These are phyloP conservation scores for Akanthomyces muscarius DNA, from an alignment of 2,329 filamentous ascomycete genomes.

Conservation along the genomic window DNA sequence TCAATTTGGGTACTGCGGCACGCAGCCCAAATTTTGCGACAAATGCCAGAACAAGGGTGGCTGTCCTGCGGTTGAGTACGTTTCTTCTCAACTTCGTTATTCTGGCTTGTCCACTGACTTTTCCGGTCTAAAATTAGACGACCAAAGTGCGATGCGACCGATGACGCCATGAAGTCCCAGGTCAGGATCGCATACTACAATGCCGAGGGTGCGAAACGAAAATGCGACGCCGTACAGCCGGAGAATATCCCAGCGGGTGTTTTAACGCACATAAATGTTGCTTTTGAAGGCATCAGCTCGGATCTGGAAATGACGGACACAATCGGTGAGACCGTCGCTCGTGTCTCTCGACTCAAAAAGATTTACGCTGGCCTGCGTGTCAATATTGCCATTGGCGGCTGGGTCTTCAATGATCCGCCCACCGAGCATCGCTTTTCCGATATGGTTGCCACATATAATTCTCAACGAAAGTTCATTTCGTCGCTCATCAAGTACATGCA, in stretches of 20 bases:
- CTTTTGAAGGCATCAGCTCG: constrained; percentile 11
- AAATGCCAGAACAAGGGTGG: constrained; percentile 21
- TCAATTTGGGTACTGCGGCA: constrained; percentile 17
- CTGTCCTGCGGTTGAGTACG: not conserved
- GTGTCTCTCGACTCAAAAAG: constrained; percentile 5
- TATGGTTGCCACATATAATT: not conserved
- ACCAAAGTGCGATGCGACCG: constrained; percentile 3
- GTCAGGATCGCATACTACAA: constrained; percentile 16
- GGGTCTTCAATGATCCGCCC: constrained; percentile 36
- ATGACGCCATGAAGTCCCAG: not conserved
- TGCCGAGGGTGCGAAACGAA: not conserved
- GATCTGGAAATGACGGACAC: constrained; percentile 5
- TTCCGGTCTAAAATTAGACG: not conserved
- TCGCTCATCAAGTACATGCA: constrained; percentile 21
- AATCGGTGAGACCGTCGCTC: constrained; percentile 4
- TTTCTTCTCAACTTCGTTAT: not conserved
- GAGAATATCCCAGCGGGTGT: constrained; percentile 10
- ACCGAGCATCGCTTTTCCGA: constrained; percentile 22
- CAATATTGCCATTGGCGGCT: constrained; percentile 31
- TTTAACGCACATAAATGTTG: constrained; percentile 15
- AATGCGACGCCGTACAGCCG: constrained; percentile 14
- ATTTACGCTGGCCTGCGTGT: constrained; percentile 1
- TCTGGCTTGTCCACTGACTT: too few species aligned
- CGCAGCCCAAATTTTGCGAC: constrained; percentile 23
- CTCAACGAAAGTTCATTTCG: constrained; percentile 5